Evolutionary conservation across 805 yeast species (phyloP), one percentile per base, ranked within the genome.

Genomic region (Isabelozyma rhagii): DNA sequence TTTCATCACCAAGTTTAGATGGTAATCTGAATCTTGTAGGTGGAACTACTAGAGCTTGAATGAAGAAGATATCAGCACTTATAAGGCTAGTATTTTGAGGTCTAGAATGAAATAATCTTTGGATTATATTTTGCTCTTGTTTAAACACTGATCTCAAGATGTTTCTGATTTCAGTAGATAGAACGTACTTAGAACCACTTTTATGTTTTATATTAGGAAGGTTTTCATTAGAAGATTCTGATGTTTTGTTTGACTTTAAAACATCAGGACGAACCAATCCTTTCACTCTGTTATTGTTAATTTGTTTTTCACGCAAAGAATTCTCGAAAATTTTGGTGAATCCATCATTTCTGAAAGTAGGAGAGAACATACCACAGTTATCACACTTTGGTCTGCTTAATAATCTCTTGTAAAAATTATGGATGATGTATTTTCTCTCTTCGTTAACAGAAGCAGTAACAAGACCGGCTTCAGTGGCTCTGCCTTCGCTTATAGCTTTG

Each of bases 1-100:
- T 81, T 67, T 90, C 97, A 49, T 94, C 99, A 49, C 99, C 99
- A 51, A 94, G 77, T 68, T 92, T 92, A 13, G 96, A 86, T n/a
- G 99, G 99, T 57, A 92, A 79, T 68, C 99, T 82, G 77, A 94
- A 94, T 68, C 98, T 80, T 2, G 98, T 96, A 46, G 99, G 92
- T 38, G 99, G 99, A 39, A 96, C 98, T 40, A 91, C 85, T 51
- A 94, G 74, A 4, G 90, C 84, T 57, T 89, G 92, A 59, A 90
- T 79, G 75, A 94, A 96, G 68, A 96, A 94, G 78, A 89, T 80
- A 62, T 93, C 97, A 15, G 97, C 87, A 41, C 67, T 66, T 3
- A 79, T 77, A 3, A 71, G 61, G 8, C 77, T 74, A 25, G 65
- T 62, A 36, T 76, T 74, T 49, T 67, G 75, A 21, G 97, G 97